These are phyloP conservation scores for Chalciporus pseudorubinellus DNA, from an alignment of 768 basidiomycete species.

Conservation along the genomic window DNA sequence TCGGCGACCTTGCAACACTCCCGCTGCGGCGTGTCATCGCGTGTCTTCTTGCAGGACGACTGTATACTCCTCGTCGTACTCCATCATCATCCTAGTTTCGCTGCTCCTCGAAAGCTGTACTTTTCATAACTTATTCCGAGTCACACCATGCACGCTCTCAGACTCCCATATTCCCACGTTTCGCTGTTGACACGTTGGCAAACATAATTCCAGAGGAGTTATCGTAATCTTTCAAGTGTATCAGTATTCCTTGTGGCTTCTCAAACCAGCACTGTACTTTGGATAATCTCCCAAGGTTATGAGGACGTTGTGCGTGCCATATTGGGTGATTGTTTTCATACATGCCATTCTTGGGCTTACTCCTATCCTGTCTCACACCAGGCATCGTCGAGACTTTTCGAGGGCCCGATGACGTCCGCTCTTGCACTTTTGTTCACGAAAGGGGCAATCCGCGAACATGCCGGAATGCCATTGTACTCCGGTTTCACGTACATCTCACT, in stretches of 20 bases:
- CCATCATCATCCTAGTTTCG: conserved; percentile 14
- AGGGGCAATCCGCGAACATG: background rate
- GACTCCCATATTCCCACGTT: conserved; percentile 1
- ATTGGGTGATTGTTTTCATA: conserved; percentile 31
- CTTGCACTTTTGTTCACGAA: conserved; percentile 25
- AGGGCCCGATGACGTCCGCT: conserved; percentile 6
- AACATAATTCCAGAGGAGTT: conserved; percentile 3
- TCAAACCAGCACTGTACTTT: background rate
- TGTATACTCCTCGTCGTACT: conserved; percentile 20
- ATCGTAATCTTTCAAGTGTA: conserved; percentile 16
- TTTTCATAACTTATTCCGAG: conserved; percentile 1
- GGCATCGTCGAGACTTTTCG: background rate
- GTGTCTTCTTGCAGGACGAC: conserved; percentile 25
- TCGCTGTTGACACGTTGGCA: conserved; percentile 3
- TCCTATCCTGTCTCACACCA: conserved; percentile 10
- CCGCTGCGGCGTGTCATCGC: conserved; percentile 26
- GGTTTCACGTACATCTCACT: background rate
- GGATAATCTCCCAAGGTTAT: background rate
- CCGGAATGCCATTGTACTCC: conserved; percentile 19
- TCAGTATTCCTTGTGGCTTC: conserved; percentile 10
- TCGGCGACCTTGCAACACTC: conserved; percentile 30
- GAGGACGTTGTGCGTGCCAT: conserved; percentile 21
- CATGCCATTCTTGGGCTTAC: conserved; percentile 20
- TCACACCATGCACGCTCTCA: conserved; percentile 9
- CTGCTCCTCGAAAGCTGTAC: background rate